These are phyloP conservation scores for Tuber magnatum DNA, from an alignment of 495 filamentous ascomycete species.

Conservation along the genomic window DNA sequence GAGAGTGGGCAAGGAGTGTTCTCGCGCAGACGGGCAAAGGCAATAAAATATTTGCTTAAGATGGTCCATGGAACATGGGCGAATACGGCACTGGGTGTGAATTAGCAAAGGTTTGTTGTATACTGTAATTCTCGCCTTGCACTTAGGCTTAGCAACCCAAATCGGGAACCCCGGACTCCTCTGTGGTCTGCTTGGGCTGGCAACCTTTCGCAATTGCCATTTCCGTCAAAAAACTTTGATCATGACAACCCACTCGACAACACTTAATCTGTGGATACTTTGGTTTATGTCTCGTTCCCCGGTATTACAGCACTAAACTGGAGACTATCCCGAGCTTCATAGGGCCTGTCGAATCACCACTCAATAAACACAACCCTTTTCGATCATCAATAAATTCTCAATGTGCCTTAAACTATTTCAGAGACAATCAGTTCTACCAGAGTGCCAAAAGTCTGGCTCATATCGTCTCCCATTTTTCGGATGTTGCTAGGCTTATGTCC, in stretches of 20 bases:
- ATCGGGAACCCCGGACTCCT: neutral
- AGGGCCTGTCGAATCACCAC: neutral
- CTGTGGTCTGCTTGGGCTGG: neutral
- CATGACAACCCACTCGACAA: neutral
- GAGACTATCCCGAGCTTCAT: neutral
- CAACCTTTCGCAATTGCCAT: neutral
- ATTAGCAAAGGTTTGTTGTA: neutral
- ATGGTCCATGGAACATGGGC: neutral
- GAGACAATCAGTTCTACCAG: neutral
- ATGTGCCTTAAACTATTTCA: neutral
- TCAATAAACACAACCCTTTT: neutral
- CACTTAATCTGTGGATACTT: neutral
- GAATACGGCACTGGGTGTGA: neutral
- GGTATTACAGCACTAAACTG: neutral
- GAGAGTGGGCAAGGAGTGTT: constrained; percentile 39
- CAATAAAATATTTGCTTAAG: neutral
- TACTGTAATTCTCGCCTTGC: neutral
- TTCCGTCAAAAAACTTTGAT: neutral
- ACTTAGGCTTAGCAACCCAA: neutral
- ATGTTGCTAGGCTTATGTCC: too few species aligned
- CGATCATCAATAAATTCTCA: neutral
- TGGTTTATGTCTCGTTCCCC: neutral
- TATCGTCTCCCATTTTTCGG: too few species aligned
- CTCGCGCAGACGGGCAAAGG: neutral
- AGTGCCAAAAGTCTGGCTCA: too few species aligned